A percentile compares a stretch with the other conserved stretches of the same genome.
Conservation (phyloP, 1,284 basidiomycete species). For the Cryptococcus sp. region DNA sequence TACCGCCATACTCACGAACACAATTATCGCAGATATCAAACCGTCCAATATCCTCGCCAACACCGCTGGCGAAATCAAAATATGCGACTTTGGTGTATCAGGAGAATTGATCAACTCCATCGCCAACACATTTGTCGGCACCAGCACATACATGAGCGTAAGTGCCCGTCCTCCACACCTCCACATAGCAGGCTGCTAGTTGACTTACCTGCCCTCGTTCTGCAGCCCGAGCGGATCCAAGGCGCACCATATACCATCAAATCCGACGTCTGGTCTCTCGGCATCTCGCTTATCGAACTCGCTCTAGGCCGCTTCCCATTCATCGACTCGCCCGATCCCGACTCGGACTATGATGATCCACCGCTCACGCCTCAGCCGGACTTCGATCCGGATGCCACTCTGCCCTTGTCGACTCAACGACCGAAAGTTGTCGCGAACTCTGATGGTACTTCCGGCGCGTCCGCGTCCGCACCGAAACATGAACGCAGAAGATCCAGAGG, state of each 20-base stretch:
- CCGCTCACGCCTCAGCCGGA: conserved; percentile 17
- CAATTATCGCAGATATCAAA: conserved; percentile 77
- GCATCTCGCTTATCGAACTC: conserved; percentile 92
- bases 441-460: conserved; percentile 2
- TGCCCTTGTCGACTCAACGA: conserved; percentile 39
- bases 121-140: conserved; percentile 98
- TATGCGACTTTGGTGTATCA: conserved; percentile 98
- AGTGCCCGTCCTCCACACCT: conserved; percentile 53
- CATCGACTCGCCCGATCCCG: conserved; percentile 67
- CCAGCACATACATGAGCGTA: conserved; percentile 98
- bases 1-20: not conserved
- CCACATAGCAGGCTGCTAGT: not conserved
- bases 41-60: conserved; percentile 97
- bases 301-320: conserved; percentile 93
- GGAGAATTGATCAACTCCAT: conserved; percentile 99
- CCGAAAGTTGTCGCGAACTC: conserved; percentile 24
- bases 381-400: conserved; percentile 48
- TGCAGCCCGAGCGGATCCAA: conserved; percentile 95
- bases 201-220: not conserved
- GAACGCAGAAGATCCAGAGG: conserved; percentile 61
- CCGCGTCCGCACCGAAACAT: conserved; percentile 54
- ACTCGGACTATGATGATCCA: conserved; percentile 57
- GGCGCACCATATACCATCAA: conserved; percentile 97
- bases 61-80: conserved; percentile 91
- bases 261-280: conserved; percentile 96